Base-by-base conservation (phyloP, 495 filamentous ascomycete species). In the Aspergillus bridgeri region DNA sequence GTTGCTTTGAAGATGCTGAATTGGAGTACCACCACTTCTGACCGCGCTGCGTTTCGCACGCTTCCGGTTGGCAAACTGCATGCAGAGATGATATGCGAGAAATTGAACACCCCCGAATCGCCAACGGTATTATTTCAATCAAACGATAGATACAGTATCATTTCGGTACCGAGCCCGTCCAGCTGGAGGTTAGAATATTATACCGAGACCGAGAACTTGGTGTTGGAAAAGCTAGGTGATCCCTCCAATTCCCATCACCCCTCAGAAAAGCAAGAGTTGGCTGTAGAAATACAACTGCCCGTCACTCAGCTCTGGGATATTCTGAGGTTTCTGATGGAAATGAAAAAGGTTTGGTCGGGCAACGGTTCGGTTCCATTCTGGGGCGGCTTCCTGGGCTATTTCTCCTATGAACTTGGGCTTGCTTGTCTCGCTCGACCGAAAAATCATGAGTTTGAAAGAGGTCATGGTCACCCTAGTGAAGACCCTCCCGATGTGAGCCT, bases 381-480 rank as follows among this genome's bases (percentile, higher is more conserved):
- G 75, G 93, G 92, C 45, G 93, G 93, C 0, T 86, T 97, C 49
- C 82, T 97, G 70, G 94, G 94, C 0, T 96, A 88, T 65, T 87
- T 92, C 47, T 90, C 89, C 1, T 97, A 97, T 60, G 93, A 98
- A 66, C 80, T 91, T 49, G 90, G 92, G 0, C 76, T 97, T 0
- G 69, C 75, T 8, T 72, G 75, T 48, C 70, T 79, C 51, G 61
- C 73, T 53, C 74, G 73, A 53, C 66, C 61, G 42, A 69, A 62
- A 58, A 56, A 47, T 58, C 63, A 48, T 17, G 53, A 7, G 48
- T n/a, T 47, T 24, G 29, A 51, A 21, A 43, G 42, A 23, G 13
- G 17, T 21, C 21, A 42, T 38, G 18, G 66, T 58, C n/a, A 43
- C 33, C n/a, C 75, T 33, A 47, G 52, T 20, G 61, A 79, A n/a